Evolutionary conservation across 2,329 filamentous ascomycete genomes (phyloP).

Genomic region (Zymoseptoria crescenta): DNA sequence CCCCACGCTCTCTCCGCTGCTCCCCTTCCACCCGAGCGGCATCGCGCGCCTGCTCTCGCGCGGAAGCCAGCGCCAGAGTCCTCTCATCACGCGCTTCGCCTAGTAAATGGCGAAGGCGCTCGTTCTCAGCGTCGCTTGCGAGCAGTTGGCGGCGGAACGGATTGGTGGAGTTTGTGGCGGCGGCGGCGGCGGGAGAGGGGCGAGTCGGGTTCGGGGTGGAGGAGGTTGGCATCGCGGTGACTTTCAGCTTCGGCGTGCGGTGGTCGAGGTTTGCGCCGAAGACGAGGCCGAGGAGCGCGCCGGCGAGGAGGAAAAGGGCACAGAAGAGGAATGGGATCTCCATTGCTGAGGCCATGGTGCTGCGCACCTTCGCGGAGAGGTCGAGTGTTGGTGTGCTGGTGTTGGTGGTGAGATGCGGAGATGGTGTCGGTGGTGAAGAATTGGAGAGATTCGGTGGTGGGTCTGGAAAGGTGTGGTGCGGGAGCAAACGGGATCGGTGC

Average conservation of each 20-base stretch:
- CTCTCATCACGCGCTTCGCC: not conserved
- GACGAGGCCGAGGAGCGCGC: not conserved
- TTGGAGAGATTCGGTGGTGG: not conserved
- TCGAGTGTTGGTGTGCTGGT: not conserved
- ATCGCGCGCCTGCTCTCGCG: not conserved
- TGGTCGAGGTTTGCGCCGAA: not conserved
- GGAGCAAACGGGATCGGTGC: not conserved
- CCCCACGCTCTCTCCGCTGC: not conserved
- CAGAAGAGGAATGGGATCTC: not conserved
- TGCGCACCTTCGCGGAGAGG: not conserved
- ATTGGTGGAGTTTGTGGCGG: not conserved
- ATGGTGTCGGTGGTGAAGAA: not conserved
- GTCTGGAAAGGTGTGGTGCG: not conserved
- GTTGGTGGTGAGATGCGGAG: not conserved
- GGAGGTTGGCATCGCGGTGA: not conserved
- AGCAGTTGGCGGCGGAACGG: not conserved
- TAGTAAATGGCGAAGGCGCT: not conserved
- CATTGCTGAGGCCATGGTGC: not conserved
- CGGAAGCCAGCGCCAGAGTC: not conserved
- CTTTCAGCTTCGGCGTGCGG: not conserved
- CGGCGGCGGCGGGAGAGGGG: not conserved
- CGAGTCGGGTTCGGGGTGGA: not conserved
- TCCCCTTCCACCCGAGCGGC: not conserved
- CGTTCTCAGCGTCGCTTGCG: not conserved
- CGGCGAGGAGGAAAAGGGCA: not conserved